phyloP scores from a whole-genome alignment of 371 early-diverging fungal genomes.

The Zychaea mexicana region DNA sequence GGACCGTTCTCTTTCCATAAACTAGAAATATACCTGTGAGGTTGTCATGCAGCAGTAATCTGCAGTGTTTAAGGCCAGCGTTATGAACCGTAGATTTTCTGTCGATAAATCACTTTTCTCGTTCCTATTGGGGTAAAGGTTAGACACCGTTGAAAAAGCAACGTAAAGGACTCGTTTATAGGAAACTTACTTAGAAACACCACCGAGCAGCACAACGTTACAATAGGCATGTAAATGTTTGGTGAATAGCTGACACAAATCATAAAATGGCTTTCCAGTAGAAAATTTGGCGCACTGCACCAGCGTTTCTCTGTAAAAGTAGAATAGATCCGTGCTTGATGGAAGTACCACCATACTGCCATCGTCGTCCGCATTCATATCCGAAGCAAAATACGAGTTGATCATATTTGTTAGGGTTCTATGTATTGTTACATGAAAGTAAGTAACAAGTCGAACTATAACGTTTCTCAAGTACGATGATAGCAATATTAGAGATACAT shows the following conservation, averaged over 20 bases:
- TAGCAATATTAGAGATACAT: slow-evolving; percentile 18
- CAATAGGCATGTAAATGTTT: slow-evolving; percentile 81
- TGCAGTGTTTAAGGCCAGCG: slow-evolving; percentile 86
- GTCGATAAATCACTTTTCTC: slow-evolving; percentile 61
- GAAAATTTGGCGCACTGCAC: slow-evolving; percentile 83
- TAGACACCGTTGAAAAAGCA: neutral
- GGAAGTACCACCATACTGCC: slow-evolving; percentile 68
- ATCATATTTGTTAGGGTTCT: slow-evolving; percentile 66
- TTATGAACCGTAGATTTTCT: slow-evolving; percentile 67
- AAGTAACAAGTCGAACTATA: neutral
- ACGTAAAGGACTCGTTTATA: neutral
- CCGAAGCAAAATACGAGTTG: slow-evolving; percentile 48
- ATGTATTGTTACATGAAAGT: neutral
- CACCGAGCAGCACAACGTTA: slow-evolving; percentile 63
- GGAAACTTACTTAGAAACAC: slow-evolving; percentile 59
- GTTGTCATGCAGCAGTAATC: slow-evolving; percentile 93
- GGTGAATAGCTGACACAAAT: slow-evolving; percentile 73
- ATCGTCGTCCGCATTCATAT: slow-evolving; percentile 56
- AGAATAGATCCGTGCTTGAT: slow-evolving; percentile 90
- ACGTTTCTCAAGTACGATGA: neutral
- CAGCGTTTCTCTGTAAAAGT: slow-evolving; percentile 86
- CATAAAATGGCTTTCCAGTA: slow-evolving; percentile 81
- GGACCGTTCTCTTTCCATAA: neutral
- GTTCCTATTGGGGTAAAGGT: slow-evolving; percentile 40
- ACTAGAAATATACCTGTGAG: slow-evolving; percentile 57